Conservation (phyloP, 805 yeast species). For the Saturnispora silvae region DNA sequence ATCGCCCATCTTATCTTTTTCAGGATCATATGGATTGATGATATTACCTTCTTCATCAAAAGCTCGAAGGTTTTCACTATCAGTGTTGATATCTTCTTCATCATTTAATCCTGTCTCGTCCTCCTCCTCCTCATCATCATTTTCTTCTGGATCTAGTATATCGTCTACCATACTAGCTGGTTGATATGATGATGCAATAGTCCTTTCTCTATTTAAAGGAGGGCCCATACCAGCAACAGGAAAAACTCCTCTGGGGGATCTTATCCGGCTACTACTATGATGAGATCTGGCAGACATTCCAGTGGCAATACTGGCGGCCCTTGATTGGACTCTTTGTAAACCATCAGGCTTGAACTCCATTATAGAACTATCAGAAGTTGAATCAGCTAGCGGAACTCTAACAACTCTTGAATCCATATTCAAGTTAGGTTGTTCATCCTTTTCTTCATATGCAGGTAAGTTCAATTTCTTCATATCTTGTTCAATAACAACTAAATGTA, state of each 20-base stretch:
- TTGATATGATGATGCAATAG: conserved; percentile 39
- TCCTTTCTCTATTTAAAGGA: conserved; percentile 44
- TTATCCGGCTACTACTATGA: conserved; percentile 11
- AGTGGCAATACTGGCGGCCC: neutral
- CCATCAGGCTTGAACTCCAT: conserved; percentile 10
- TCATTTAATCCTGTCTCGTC: conserved; percentile 19
- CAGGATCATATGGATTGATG: conserved; percentile 22
- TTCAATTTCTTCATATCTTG: conserved; percentile 50
- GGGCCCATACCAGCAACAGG: conserved; percentile 74
- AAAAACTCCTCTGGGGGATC: conserved; percentile 69
- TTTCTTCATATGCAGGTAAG: conserved; percentile 57
- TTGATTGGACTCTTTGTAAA: neutral
- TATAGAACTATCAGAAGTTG: conserved; percentile 10
- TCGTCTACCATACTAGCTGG: conserved; percentile 10
- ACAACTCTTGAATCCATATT: conserved; percentile 74
- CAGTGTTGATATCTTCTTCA: too few relatives aligned
- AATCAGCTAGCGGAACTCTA: conserved; percentile 25
- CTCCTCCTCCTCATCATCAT: conserved; percentile 19
- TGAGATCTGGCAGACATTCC: conserved; percentile 3
- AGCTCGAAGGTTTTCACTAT: conserved; percentile 13
- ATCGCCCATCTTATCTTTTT: conserved; percentile 18
- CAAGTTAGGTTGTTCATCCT: conserved; percentile 74
- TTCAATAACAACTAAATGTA: conserved; percentile 65
- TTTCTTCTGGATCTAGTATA: conserved; percentile 9
- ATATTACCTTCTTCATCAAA: conserved; percentile 15